Evolutionary conservation across 257 asterid species (phyloP).

Genomic region (Apocynum venetum): DNA sequence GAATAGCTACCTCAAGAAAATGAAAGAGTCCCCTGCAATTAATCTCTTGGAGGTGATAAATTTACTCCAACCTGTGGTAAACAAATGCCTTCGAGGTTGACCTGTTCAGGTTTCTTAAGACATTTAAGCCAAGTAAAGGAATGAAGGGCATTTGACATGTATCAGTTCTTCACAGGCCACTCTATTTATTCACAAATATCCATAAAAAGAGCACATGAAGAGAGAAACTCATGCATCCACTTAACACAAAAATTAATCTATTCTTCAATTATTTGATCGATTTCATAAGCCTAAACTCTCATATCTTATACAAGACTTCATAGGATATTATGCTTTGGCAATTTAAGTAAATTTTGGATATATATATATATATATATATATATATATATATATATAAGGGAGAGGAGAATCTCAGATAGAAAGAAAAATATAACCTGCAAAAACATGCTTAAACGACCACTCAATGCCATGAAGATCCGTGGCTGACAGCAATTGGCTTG

Average conservation of each 20-base stretch:
- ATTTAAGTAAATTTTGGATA: background rate
- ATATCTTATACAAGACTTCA: background rate
- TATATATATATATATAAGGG: background rate
- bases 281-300: background rate
- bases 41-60: constrained; percentile 65
- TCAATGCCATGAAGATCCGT: constrained; percentile 59
- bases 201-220: background rate
- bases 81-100: constrained; percentile 71
- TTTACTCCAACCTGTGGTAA: constrained; percentile 77
- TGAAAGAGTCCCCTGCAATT: constrained; percentile 64
- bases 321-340: background rate
- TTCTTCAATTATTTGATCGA: background rate
- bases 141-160: background rate
- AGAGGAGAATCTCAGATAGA: constrained; percentile 1
- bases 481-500: constrained; percentile 56
- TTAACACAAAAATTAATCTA: background rate
- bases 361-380: background rate
- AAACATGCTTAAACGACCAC: constrained; percentile 73
- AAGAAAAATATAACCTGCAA: constrained; percentile 41
- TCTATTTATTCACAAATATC: background rate
- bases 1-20: constrained; percentile 53
- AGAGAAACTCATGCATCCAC: background rate
- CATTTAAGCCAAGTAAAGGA: constrained; percentile 11
- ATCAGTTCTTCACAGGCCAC: background rate
- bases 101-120: constrained; percentile 34